Evolutionary conservation across 768 basidiomycete species (phyloP), one percentile per base, ranked within the genome.

Genomic region (Phylloporus sp.): DNA sequence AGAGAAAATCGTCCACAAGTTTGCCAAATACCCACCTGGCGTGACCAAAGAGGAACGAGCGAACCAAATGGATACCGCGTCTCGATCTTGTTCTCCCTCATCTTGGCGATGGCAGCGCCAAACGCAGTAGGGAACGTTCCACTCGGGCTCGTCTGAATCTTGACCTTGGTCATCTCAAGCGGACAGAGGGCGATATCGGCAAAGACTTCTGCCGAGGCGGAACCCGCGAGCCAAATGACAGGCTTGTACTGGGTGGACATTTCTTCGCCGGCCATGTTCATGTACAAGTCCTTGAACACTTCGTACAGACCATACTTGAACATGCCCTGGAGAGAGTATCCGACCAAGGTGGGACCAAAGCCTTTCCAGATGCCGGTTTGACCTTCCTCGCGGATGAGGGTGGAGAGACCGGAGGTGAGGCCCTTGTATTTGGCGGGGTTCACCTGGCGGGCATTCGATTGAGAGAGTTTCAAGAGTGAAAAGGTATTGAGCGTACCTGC

Each of bases 221-320:
- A 94, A 65, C 89, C 90, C 22, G 82, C 90, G 55, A 93, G 82
- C 90, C 93, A 96, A 71, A 97, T 92, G 48, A 77, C 76, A 53
- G 86, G 84, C 74, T 90, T 90, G 80, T 89, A 90, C 58, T 90
- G 82, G 45, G 77, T 68, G 21, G 86, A 66, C 33, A 78, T 69
- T 65, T 91, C 88, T 68, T 94, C 84, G 42, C 93, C 93, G 52
- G 90, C 84, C 55, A 85, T 63, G 79, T 93, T 93, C 77, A 82
- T 82, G 79, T 93, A 94, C 54, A 64, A 48, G 68, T 96, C 93
- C 78, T 95, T 97, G 87, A 94, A 97, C 63, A 87, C 68, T 72
- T 97, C 93, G 68, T 96, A 96, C 67, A 94, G 88, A 74, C 94
- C 94, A 69, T 90, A 96, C 73, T 97, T 97, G 86, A 95, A 92